Conservation (phyloP, 139 green algal species). For the Astrephomene gubernaculifera region DNA sequence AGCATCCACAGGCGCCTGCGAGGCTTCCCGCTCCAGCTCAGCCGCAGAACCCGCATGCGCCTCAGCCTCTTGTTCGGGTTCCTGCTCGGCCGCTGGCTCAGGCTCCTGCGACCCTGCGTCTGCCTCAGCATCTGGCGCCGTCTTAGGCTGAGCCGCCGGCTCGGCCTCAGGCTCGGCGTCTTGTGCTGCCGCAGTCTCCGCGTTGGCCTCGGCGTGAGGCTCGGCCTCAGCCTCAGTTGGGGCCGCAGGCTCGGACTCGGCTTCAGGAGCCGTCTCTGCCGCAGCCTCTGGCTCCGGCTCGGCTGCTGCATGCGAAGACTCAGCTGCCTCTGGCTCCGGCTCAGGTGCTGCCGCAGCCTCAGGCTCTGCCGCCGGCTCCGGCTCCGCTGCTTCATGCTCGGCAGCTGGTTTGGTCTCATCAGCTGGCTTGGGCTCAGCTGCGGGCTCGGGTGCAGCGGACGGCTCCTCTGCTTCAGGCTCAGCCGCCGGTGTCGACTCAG, state of each 20-base stretch:
- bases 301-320: not conserved
- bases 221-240: slow-evolving; percentile 1
- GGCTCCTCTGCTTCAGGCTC: not conserved
- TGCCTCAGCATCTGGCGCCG: not conserved
- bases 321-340: not conserved
- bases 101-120: not conserved
- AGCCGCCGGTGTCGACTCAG: not conserved
- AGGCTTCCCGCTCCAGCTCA: not conserved
- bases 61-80: not conserved
- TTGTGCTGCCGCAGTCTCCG: not conserved
- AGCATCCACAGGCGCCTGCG: not conserved
- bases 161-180: not conserved
- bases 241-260: not conserved
- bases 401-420: not conserved
- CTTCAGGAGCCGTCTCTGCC: not conserved
- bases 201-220: not conserved
- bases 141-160: not conserved
- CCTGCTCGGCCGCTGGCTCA: not conserved
- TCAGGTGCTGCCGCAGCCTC: not conserved
- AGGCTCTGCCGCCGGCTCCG: not conserved
- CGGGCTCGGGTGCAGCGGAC: not conserved
- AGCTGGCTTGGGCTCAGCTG: not conserved
- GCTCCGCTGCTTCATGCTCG: not conserved
- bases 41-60: not conserved
- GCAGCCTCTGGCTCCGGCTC: not conserved